Base-by-base conservation (phyloP, 768 basidiomycete genomes). In the Russula sp. region DNA sequence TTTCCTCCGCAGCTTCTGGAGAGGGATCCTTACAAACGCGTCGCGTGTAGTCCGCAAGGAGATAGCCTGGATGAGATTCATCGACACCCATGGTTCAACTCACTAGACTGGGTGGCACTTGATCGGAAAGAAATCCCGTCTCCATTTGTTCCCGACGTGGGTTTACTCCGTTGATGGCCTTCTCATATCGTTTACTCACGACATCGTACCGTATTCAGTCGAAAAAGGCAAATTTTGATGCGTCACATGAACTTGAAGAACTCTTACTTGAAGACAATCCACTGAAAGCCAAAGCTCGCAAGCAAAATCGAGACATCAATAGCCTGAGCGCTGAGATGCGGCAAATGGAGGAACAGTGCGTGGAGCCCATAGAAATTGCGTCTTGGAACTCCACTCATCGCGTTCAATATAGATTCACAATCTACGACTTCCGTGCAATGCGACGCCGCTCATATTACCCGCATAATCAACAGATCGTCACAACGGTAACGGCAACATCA, bases 191-290 rank as follows among this genome's bases (percentile, higher is more conserved):
- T 66, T 64, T 38, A 60, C 68, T 61, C 51, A 64, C 49, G 52
- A 38, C 36, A 40, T 52, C 57, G 11, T 46, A 16, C 34, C n/a
- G n/a, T 57, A 14, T 53, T 14, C 72, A 98, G 95, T 87, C 88
- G n/a, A 98, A 98, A 79, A 97, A 97, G 76, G 94, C 96, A 34
- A 98, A 99, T 75, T 99, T 99, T 73, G 96, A 99, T 73, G 95
- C 96, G 30, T 98, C 96, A 14, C 95, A 98, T 72, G 96, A 99
- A 75, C 78, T 99, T 40, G 96, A 99, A 72, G 96, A 99, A 76
- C 80, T 99, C 24, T 76, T 99, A 13, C 77, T 99, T 20, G 96
- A 99, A 75, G 95, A 98, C 73, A 98, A 98, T 70, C 96, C 96
- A 49, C 80, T 99, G 61, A 98, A 98, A 73, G 95, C 96, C 10